Conservation (phyloP, 2,329 filamentous ascomycete genomes). For the Nigrospora oryzae region DNA sequence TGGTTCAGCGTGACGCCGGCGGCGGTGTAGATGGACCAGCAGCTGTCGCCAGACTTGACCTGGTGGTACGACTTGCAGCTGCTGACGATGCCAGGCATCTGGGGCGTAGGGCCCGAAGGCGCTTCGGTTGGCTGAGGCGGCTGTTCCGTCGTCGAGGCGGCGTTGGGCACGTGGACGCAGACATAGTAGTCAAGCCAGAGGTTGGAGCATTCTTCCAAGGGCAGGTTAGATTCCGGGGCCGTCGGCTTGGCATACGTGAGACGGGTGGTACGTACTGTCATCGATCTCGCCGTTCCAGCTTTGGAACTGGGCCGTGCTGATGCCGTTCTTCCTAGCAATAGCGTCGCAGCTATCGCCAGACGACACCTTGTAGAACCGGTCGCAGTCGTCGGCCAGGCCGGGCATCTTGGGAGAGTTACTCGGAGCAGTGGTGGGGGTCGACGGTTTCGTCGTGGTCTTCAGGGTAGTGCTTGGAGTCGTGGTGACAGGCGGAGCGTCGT, state of each 20-base stretch:
- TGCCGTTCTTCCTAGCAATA: slow-evolving; percentile 6
- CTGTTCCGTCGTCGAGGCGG: not conserved
- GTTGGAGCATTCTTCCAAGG: slow-evolving; percentile 7
- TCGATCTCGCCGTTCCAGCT: slow-evolving; percentile 9
- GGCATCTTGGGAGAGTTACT: slow-evolving; percentile 5
- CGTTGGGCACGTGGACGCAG: slow-evolving; percentile 7
- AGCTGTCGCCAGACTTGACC: slow-evolving; percentile 6
- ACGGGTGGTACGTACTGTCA: slow-evolving; percentile 1
- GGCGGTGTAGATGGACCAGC: slow-evolving; percentile 11
- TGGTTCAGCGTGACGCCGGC: slow-evolving; percentile 16
- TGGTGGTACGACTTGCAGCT: slow-evolving; percentile 7
- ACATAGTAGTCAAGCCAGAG: slow-evolving; percentile 10
- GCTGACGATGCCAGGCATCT: slow-evolving; percentile 6
- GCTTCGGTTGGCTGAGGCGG: slow-evolving; percentile 1
- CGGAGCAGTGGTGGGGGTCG: slow-evolving; percentile 3
- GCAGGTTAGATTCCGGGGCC: not conserved
- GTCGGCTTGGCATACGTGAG: not conserved
- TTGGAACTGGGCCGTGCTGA: slow-evolving; percentile 5
- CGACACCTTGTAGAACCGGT: slow-evolving; percentile 19
- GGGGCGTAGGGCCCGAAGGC: slow-evolving; percentile 4
- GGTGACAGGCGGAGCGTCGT: slow-evolving; percentile 2
- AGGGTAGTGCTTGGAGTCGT: not conserved
- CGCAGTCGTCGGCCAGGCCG: slow-evolving; percentile 13
- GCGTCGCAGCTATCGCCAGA: slow-evolving; percentile 22
- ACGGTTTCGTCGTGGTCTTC: slow-evolving; percentile 1